phyloP scores from a whole-genome alignment of 2,329 filamentous ascomycete genomes.

The Phaeosphaeria sp. region DNA sequence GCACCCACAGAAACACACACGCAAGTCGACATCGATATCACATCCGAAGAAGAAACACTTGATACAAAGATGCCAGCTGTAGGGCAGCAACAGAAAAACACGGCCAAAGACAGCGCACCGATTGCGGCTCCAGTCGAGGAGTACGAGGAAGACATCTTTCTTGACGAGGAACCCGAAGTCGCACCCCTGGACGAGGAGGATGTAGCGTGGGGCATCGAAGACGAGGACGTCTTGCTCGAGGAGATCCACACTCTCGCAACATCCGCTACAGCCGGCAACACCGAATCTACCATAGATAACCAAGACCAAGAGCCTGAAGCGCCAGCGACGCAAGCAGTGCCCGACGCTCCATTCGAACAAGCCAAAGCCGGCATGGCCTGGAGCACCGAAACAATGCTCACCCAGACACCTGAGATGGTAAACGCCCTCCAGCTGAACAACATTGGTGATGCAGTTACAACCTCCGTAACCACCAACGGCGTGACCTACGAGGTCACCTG shows the following conservation, averaged over 20 bases:
- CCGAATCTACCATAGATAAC: background rate
- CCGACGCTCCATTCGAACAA: background rate
- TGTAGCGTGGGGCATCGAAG: background rate
- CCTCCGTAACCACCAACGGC: background rate
- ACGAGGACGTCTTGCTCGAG: background rate
- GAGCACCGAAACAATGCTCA: background rate
- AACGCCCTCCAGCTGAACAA: background rate
- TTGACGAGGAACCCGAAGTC: background rate
- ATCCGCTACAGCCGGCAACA: background rate
- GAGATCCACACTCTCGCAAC: background rate
- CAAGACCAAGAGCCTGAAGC: background rate
- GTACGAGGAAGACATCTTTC: background rate
- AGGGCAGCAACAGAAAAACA: background rate
- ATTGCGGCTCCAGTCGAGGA: background rate
- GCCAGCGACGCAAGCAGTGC: background rate
- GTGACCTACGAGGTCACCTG: slow-evolving; percentile 1
- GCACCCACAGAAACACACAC: background rate
- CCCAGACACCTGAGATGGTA: background rate
- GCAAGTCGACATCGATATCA: background rate
- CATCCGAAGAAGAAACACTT: background rate
- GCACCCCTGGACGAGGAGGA: background rate
- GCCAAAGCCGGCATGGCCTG: background rate
- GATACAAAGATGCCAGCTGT: background rate
- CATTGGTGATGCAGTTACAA: background rate
- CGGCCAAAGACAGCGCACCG: background rate